phyloP scores from a whole-genome alignment of 2,329 filamentous ascomycete genomes.

The Knoxdaviesia capensis region DNA sequence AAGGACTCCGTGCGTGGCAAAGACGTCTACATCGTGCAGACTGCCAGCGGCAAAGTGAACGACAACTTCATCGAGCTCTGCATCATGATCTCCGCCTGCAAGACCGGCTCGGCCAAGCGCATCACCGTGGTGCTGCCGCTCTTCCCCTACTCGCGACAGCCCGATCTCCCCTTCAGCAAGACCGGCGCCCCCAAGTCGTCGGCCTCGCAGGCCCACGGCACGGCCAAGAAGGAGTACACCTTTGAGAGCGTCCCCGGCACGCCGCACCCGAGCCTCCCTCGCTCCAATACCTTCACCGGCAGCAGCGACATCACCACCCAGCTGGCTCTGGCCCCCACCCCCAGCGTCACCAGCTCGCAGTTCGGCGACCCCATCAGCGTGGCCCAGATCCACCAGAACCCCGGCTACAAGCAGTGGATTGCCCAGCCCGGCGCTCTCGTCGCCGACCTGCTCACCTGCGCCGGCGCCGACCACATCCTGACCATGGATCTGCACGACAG shows the following conservation, averaged over 20 bases:
- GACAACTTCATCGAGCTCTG: constrained; percentile 92
- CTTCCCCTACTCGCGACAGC: constrained; percentile 93
- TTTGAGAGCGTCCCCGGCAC: constrained; percentile 87
- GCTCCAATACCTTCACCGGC: constrained; percentile 43
- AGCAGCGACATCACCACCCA: constrained; percentile 50
- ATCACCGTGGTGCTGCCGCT: constrained; percentile 88
- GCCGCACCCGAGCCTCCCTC: constrained; percentile 51
- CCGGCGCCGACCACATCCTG: constrained; percentile 90
- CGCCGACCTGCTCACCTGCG: constrained; percentile 83
- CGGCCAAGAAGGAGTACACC: constrained; percentile 45
- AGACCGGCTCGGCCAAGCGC: constrained; percentile 74
- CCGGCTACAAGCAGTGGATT: constrained; percentile 97
- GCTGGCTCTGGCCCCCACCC: constrained; percentile 45
- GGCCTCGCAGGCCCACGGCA: constrained; percentile 31
- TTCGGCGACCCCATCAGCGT: constrained; percentile 9
- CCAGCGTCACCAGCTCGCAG: constrained; percentile 28
- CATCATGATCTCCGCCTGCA: constrained; percentile 97
- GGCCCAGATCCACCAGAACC: constrained; percentile 48
- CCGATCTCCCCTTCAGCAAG: constrained; percentile 94
- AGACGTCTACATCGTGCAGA: constrained; percentile 97
- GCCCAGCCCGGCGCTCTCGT: constrained; percentile 91
- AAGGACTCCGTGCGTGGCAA: constrained; percentile 92
- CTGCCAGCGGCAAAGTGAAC: constrained; percentile 80
- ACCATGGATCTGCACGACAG: constrained; percentile 95
- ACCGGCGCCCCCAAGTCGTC: constrained; percentile 61